Conservation (phyloP, 495 filamentous ascomycete species). For the Glutinoglossum americanum region DNA sequence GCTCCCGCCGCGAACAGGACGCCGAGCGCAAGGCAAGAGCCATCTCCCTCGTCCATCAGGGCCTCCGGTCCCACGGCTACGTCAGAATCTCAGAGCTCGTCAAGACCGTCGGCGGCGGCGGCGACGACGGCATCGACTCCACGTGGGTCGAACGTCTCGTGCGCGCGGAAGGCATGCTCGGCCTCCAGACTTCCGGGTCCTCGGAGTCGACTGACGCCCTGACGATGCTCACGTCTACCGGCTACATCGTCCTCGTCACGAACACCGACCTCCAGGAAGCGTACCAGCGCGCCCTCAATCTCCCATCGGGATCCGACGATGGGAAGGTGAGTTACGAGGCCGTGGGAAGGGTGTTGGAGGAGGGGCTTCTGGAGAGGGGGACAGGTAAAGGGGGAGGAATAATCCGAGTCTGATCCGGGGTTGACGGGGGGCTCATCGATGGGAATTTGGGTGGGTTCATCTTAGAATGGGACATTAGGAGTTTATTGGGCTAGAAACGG, state of each 20-base stretch:
- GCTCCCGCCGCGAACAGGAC: not conserved
- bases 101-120: not conserved
- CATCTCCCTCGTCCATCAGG: not conserved
- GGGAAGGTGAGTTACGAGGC: not conserved
- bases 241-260: not conserved
- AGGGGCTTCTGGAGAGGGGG: not conserved
- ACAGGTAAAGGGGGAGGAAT: not conserved
- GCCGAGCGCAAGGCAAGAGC: not conserved
- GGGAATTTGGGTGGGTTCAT: no score
- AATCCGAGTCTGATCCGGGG: no score
- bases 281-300: not conserved
- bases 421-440: no score
- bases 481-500: no score
- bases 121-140: not conserved
- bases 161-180: not conserved
- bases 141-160: not conserved
- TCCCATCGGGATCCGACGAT: not conserved
- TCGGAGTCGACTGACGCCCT: not conserved
- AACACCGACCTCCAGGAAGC: not conserved
- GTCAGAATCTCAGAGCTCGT: not conserved
- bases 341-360: not conserved
- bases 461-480: no score
- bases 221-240: not conserved
- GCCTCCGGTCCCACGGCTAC: not conserved
- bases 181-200: not conserved